Percentiles rank a stretch among this genome's conserved stretches.
phyloP scores from a whole-genome alignment of 2,329 filamentous ascomycete genomes.

The Epichloe brachyelytri region DNA sequence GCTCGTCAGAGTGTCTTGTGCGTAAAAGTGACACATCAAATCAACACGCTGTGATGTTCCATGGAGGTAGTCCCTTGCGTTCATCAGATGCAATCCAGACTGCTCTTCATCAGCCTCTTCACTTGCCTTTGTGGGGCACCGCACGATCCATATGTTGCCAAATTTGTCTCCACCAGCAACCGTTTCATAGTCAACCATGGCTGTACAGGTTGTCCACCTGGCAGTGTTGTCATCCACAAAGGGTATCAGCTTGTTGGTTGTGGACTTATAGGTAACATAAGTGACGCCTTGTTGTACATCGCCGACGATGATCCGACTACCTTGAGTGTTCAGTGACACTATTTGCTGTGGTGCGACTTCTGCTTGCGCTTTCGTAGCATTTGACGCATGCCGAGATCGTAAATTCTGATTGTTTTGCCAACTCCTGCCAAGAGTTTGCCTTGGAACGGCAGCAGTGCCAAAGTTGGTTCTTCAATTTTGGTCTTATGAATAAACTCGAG shows the following conservation, averaged over 20 bases:
- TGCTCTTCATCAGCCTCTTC: conserved; percentile 87
- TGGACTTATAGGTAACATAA: conserved; percentile 85
- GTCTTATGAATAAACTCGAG: conserved; percentile 96
- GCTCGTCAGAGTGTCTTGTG: conserved; percentile 83
- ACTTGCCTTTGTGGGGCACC: conserved; percentile 74
- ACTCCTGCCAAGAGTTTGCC: conserved; percentile 79
- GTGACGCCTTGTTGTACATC: conserved; percentile 88
- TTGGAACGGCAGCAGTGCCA: conserved; percentile 86
- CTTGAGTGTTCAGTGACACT: conserved; percentile 77
- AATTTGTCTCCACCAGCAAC: conserved; percentile 94
- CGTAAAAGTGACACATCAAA: conserved; percentile 78
- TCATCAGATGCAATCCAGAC: conserved; percentile 77
- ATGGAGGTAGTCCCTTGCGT: conserved; percentile 81
- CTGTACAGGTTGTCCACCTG: conserved; percentile 79
- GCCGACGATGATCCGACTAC: conserved; percentile 79
- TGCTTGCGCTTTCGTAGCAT: conserved; percentile 77
- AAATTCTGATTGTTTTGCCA: conserved; percentile 70
- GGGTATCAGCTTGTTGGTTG: conserved; percentile 82
- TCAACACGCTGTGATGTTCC: conserved; percentile 76
- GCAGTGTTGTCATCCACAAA: conserved; percentile 85
- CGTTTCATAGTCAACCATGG: conserved; percentile 97
- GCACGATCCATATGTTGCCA: conserved; percentile 86
- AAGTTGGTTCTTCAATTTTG: conserved; percentile 75
- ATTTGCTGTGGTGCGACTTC: conserved; percentile 73
- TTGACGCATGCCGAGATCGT: conserved; percentile 86